Percentiles rank a stretch among this genome's conserved stretches.
Conservation (phyloP, 2,329 filamentous ascomycete species). For the Colletotrichum tanaceti region DNA sequence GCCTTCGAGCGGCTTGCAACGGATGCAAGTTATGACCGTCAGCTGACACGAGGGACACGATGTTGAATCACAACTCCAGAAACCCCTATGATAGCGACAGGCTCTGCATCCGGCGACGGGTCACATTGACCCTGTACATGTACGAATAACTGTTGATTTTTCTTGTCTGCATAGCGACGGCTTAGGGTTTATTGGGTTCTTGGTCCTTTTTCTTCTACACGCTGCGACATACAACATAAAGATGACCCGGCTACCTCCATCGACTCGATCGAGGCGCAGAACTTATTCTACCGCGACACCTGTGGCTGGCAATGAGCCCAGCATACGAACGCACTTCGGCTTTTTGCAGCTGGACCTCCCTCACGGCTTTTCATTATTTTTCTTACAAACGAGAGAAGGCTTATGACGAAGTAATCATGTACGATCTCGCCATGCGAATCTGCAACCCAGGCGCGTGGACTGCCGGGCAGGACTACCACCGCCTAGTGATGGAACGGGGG, state of each 20-base stretch:
- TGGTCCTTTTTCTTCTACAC: conserved; percentile 24
- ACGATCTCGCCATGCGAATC: conserved; percentile 5
- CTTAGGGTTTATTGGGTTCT: conserved; percentile 29
- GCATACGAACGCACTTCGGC: not conserved
- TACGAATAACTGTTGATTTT: conserved; percentile 42
- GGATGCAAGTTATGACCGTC: conserved; percentile 75
- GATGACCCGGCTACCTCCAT: conserved; percentile 16
- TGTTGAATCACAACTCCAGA: not conserved
- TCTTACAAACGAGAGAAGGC: conserved; percentile 7
- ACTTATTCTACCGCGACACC: not conserved
- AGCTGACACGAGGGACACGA: conserved; percentile 51
- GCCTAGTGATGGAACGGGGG: conserved; percentile 17
- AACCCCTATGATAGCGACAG: not conserved
- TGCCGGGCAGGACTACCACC: conserved; percentile 4
- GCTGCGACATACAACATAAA: conserved; percentile 37
- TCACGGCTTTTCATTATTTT: conserved; percentile 22
- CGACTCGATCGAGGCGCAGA: conserved; percentile 8
- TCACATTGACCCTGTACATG: conserved; percentile 39
- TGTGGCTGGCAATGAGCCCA: conserved; percentile 11
- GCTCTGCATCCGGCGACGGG: conserved; percentile 2
- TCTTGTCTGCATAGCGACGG: conserved; percentile 43
- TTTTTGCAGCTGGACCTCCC: conserved; percentile 1
- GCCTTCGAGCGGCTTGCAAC: conserved; percentile 62
- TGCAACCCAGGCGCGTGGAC: conserved; percentile 1
- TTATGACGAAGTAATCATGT: conserved; percentile 31